Evolutionary conservation across 257 asterid species (phyloP), one percentile per base, ranked within the genome.

Genomic region (Orobanche coerulescens): DNA sequence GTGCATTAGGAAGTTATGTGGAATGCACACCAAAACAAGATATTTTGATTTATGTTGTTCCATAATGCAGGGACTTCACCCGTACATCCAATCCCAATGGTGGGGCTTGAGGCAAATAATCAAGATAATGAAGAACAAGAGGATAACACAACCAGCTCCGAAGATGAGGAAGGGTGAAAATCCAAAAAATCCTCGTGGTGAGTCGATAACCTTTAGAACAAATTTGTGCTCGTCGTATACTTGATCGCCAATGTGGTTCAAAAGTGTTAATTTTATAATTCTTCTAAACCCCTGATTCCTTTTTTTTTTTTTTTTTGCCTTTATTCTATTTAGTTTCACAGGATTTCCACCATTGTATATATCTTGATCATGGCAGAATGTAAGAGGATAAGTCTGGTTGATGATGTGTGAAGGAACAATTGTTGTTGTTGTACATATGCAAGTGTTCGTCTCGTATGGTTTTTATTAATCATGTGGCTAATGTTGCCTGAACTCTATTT

Each of bases 111-210:
- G 62, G 39, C 61, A 50, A 58, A 63, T 34, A 19, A 44, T 57
- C 66, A 61, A 22, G 66, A 43, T 22, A 22, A 62, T 50, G 71
- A 54, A 7, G 39, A 60, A 23, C 42, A 26, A 12, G 59, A 52
- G 39, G 46, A 66, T 18, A 15, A 49, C 54, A 11, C 60, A 18
- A 42, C 78, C 6, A 61, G 58, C 58, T 55, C 75, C 5, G 73
- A 74, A 61, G 78, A 75, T 26, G 79, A 58, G 39, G 64, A 77
- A 61, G 68, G 58, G 69, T 78, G 77, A 78, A 16, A 19, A 43
- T 16, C 10, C 52, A 6, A 23, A 42, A 58, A 51, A 66, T 44
- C 69, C 50, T 57, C 22, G 24, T 42, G 77, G 71, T 77, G 58
- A 66, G 65, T 57, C 30, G 43, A 8, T 68, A 53, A 53, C 50